Evolutionary conservation across 345 rosid species (phyloP), one percentile per base, ranked within the genome.

Genomic region (Cardamine resedifolia): DNA sequence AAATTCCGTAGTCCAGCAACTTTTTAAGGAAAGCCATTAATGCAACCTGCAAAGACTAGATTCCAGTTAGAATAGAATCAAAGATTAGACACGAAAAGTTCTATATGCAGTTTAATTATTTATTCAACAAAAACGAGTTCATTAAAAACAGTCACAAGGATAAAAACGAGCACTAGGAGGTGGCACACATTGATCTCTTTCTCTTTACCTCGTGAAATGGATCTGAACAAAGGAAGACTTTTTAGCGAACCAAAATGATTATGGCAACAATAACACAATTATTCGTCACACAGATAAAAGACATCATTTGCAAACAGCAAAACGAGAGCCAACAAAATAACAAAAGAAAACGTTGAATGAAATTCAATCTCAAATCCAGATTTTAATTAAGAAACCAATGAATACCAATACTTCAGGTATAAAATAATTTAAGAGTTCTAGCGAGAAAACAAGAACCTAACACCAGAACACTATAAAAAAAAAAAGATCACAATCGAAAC

Each of bases 191-290:
- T n/a, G n/a, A n/a, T 33, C 26, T 57, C 16, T 57, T 57, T 33
- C 62, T 57, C 62, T 57, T 57, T 14, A 57, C 62, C 62, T 57
- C 62, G 14, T 57, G 62, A 1, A 57, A 57, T 10, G 62, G n/a
- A 57, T 57, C 62, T 57, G 43, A 57, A 10, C 43, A 57, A 57
- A 18, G 16, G 33, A 57, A 10, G 2, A 39, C 26, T 30, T 18
- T 19, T 57, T 10, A 57, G 23, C 47, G 23, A 52, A 51, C 49
- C 3, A 21, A 51, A 51, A 18, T 10, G 10, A 60, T 38, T 10
- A 36, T 39, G 33, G 27, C 19, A 44, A 44, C 36, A 26, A 8
- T 2, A 62, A 47, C 56, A 10, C 33, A 59, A 19, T 6, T 59
- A 59, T 21, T 18, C 27, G 28, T 30, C 61, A 56, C 15, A 24